Evolutionary conservation across 768 basidiomycete species (phyloP).

Genomic region (Strobilomyces echinocephalus): DNA sequence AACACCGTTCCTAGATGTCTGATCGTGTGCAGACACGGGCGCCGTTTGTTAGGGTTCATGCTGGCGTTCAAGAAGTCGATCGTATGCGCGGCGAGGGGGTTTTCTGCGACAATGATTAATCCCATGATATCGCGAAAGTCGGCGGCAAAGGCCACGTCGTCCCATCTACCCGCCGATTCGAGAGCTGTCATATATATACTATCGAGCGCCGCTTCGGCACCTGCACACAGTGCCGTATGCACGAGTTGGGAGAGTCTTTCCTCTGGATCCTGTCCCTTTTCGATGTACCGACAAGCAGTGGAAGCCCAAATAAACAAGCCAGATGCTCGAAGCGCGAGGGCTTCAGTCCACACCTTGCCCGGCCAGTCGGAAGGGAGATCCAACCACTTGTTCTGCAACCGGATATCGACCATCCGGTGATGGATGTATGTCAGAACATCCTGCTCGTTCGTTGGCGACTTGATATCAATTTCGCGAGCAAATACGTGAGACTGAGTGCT

Average conservation of each 20-base stretch:
- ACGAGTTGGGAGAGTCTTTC: slow-evolving; percentile 28
- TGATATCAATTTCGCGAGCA: slow-evolving; percentile 24
- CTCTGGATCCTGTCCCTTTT: slow-evolving; percentile 28
- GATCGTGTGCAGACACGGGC: slow-evolving; percentile 30
- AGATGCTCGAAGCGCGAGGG: slow-evolving; percentile 26
- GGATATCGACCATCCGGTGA: slow-evolving; percentile 25
- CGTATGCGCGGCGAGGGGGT: slow-evolving; percentile 22
- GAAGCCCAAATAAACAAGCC: slow-evolving; percentile 33
- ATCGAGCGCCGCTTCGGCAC: slow-evolving; percentile 28
- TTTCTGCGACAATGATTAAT: slow-evolving; percentile 26
- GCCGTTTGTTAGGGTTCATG: slow-evolving; percentile 7
- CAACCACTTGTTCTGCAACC: slow-evolving; percentile 25
- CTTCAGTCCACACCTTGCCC: slow-evolving; percentile 14
- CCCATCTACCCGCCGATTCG: slow-evolving; percentile 28
- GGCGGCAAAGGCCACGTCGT: slow-evolving; percentile 23
- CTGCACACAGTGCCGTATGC: slow-evolving; percentile 15
- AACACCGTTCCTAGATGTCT: slow-evolving; percentile 23
- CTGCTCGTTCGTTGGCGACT: slow-evolving; percentile 19
- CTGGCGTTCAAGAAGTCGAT: slow-evolving; percentile 27
- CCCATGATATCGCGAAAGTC: slow-evolving; percentile 33
- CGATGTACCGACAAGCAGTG: slow-evolving; percentile 31
- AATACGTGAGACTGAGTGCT: slow-evolving; percentile 8
- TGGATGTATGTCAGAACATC: slow-evolving; percentile 26
- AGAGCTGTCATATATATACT: slow-evolving; percentile 29
- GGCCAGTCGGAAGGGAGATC: slow-evolving; percentile 29